These are phyloP conservation scores for Colletotrichum sp. DNA, from an alignment of 2,329 filamentous ascomycete genomes.

Conservation along the genomic window DNA sequence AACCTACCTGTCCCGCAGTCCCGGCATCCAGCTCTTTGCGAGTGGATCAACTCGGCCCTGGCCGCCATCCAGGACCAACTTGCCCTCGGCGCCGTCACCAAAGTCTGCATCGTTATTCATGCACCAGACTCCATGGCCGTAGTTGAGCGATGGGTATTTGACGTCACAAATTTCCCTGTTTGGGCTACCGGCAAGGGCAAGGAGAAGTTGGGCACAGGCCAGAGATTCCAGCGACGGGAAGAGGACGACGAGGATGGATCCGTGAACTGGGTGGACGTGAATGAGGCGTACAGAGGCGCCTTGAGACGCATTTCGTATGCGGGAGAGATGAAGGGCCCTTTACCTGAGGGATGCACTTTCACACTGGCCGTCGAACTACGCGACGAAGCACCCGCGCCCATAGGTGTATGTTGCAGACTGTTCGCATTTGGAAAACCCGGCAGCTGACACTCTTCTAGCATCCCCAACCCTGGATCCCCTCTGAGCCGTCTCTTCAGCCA, in stretches of 20 bases:
- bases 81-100: slow-evolving; percentile 55
- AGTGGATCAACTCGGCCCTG: slow-evolving; percentile 84
- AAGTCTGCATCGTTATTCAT: slow-evolving; percentile 56
- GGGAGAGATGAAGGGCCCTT: slow-evolving; percentile 57
- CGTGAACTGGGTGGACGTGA: slow-evolving; percentile 64
- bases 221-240: slow-evolving; percentile 24
- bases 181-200: slow-evolving; percentile 31
- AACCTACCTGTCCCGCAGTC: slow-evolving; percentile 86
- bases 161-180: slow-evolving; percentile 57
- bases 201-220: slow-evolving; percentile 28
- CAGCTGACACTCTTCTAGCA: slow-evolving; percentile 41
- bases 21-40: slow-evolving; percentile 83
- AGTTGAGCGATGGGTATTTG: slow-evolving; percentile 68
- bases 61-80: slow-evolving; percentile 75
- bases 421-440: not conserved
- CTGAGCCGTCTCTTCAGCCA: slow-evolving; percentile 51
- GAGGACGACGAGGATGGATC: slow-evolving; percentile 26
- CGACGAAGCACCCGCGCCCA: slow-evolving; percentile 62
- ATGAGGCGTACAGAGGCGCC: slow-evolving; percentile 75
- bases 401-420: slow-evolving; percentile 53
- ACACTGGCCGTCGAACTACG: slow-evolving; percentile 78
- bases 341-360: slow-evolving; percentile 74
- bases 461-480: slow-evolving; percentile 66
- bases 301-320: slow-evolving; percentile 67
- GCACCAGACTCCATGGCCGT: slow-evolving; percentile 41